Percentiles rank a stretch among this genome's conserved stretches.
These are phyloP conservation scores for Epichloe typhina DNA, from an alignment of 2,329 filamentous ascomycete genomes.

Conservation along the genomic window DNA sequence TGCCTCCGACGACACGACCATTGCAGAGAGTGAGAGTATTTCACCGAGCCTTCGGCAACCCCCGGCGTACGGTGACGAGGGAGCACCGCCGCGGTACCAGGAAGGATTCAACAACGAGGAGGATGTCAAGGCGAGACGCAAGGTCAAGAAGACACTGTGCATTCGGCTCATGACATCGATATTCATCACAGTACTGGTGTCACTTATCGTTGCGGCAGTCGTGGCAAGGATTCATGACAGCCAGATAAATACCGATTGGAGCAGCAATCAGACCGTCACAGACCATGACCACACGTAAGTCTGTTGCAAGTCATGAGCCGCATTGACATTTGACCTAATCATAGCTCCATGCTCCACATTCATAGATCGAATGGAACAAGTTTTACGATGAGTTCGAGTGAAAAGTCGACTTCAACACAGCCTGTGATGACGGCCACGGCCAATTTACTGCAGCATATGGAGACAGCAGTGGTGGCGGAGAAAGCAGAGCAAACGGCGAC, in stretches of 20 bases:
- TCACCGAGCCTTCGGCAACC: slow-evolving; percentile 8
- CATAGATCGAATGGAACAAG: slow-evolving; percentile 2
- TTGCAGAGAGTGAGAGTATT: slow-evolving; percentile 5
- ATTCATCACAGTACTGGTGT: slow-evolving; percentile 13
- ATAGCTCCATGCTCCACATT: background rate
- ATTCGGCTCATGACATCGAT: slow-evolving; percentile 12
- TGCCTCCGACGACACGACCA: slow-evolving; percentile 6
- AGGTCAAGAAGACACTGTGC: slow-evolving; percentile 8
- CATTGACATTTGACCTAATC: too few species aligned
- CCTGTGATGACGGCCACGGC: background rate
- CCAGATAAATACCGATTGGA: background rate
- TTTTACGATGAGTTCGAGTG: slow-evolving; percentile 5
- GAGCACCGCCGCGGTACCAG: slow-evolving; percentile 9
- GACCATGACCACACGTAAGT: background rate
- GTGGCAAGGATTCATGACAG: slow-evolving; percentile 11
- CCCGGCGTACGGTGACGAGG: slow-evolving; percentile 10
- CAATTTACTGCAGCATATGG: background rate
- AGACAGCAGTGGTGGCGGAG: background rate
- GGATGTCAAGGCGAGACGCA: slow-evolving; percentile 5
- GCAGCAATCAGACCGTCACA: slow-evolving; percentile 1
- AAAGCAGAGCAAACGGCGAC: background rate
- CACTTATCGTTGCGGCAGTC: slow-evolving; percentile 13
- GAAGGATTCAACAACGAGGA: slow-evolving; percentile 3
- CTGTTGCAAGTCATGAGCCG: background rate
- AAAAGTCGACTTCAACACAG: background rate